Evolutionary conservation across 2,329 filamentous ascomycete species (phyloP).

Genomic region (Cladosporium phlei): DNA sequence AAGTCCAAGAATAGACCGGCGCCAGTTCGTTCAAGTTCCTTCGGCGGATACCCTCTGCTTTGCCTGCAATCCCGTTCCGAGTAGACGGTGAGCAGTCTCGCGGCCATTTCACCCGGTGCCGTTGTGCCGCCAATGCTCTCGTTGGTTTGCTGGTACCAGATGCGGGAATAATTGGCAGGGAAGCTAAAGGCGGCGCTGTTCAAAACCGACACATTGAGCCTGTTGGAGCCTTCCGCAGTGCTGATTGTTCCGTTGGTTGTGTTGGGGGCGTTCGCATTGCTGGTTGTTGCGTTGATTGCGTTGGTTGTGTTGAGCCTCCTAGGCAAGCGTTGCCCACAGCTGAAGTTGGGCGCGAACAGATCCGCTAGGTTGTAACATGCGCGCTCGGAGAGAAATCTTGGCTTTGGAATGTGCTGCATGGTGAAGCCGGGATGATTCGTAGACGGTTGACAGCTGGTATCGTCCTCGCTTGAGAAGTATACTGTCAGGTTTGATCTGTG

Average conservation of each 20-base stretch:
- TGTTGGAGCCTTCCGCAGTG: background rate
- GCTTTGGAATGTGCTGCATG: background rate
- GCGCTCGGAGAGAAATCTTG: background rate
- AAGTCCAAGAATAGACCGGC: background rate
- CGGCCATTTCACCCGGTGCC: background rate
- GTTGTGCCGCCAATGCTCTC: background rate
- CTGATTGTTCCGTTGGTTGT: background rate
- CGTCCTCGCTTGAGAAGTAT: background rate
- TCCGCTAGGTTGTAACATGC: background rate
- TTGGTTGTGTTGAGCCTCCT: background rate
- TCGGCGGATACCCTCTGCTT: background rate
- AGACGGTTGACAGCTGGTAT: background rate
- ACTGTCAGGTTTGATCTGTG: conserved; percentile 3
- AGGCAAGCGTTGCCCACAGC: background rate
- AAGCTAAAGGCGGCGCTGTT: background rate
- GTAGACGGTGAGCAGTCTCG: background rate
- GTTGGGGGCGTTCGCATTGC: background rate
- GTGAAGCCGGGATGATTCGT: background rate
- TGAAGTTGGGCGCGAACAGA: background rate
- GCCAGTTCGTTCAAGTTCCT: background rate
- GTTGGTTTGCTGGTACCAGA: conserved; percentile 7
- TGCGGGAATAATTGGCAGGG: conserved; percentile 3
- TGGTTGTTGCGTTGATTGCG: background rate
- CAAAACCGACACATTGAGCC: background rate
- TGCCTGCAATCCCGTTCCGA: background rate